phyloP scores from a whole-genome alignment of 768 basidiomycete species.

The Lentinus brumalis region DNA sequence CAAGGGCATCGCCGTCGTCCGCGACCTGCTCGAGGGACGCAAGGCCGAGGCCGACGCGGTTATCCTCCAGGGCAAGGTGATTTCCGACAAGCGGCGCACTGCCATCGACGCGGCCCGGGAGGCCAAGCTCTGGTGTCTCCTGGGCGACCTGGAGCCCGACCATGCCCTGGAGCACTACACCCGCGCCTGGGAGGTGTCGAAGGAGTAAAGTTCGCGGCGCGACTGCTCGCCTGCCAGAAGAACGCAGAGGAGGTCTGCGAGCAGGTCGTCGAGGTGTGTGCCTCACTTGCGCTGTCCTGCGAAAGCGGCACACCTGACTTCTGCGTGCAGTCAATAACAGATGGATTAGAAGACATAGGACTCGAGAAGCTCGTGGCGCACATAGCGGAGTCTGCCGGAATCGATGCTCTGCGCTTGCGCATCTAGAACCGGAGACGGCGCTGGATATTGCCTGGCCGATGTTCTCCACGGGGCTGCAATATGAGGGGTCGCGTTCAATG shows the following conservation, averaged over 20 bases:
- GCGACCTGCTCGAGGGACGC: no score
- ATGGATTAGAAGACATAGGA: constrained; percentile 45
- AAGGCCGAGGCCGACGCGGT: no score
- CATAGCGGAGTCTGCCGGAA: constrained; percentile 74
- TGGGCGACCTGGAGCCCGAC: no score
- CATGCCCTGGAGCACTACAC: no score
- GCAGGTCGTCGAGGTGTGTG: constrained; percentile 64
- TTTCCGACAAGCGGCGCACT: no score
- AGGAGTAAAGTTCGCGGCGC: constrained; percentile 90
- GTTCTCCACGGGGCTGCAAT: constrained; percentile 67
- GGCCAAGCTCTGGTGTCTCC: no score
- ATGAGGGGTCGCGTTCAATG: constrained; percentile 70
- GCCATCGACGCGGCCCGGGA: no score
- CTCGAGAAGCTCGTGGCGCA: constrained; percentile 63
- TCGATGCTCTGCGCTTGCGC: constrained; percentile 75
- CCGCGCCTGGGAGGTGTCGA: no score
- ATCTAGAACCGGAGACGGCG: constrained; percentile 58
- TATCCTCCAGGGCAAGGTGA: no score
- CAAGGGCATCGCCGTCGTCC: no score
- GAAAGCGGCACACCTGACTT: not conserved
- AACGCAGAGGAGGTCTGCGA: constrained; percentile 51
- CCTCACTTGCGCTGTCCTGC: not conserved
- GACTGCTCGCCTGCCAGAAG: constrained; percentile 64
- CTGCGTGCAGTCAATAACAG: constrained; percentile 55
- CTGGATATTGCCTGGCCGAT: constrained; percentile 73